Conservation (phyloP, 495 filamentous ascomycete genomes). For the Penicillium pancosmium region DNA sequence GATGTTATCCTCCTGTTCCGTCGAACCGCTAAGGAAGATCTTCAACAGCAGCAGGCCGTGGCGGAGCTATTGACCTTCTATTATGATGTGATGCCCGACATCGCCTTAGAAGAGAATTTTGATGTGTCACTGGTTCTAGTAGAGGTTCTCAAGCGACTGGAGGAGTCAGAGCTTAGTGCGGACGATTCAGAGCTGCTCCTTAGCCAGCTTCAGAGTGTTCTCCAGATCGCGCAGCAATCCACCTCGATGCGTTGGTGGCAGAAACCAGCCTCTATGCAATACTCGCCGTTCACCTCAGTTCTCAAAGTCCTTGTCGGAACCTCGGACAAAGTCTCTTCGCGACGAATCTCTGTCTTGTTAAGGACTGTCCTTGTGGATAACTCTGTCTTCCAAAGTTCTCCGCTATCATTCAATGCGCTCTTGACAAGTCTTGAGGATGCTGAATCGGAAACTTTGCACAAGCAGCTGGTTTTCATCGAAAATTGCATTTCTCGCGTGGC, state of each 20-base stretch:
- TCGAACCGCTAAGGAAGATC: constrained; percentile 63
- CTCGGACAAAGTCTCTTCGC: constrained; percentile 37
- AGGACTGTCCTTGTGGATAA: constrained; percentile 39
- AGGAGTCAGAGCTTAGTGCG: constrained; percentile 35
- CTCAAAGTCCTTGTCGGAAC: constrained; percentile 44
- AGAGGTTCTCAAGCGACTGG: constrained; percentile 58
- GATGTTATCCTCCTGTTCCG: constrained; percentile 72
- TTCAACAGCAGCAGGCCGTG: constrained; percentile 76
- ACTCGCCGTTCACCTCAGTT: constrained; percentile 50
- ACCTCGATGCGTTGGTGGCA: constrained; percentile 83
- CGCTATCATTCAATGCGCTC: constrained; percentile 38
- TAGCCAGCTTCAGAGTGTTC: constrained; percentile 73
- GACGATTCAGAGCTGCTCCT: constrained; percentile 56
- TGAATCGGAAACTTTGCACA: constrained; percentile 31
- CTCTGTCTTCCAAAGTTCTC: constrained; percentile 36
- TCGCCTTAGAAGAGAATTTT: constrained; percentile 80
- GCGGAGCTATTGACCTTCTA: constrained; percentile 75
- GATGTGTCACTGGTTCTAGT: constrained; percentile 80
- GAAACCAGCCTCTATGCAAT: constrained; percentile 55
- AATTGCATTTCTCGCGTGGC: constrained; percentile 73
- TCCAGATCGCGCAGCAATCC: constrained; percentile 75
- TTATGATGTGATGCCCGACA: constrained; percentile 77
- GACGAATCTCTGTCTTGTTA: constrained; percentile 37
- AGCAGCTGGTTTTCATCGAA: constrained; percentile 67
- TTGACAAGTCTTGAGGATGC: constrained; percentile 49